phyloP scores from a whole-genome alignment of 257 asterid genomes.

The Plantago major region DNA sequence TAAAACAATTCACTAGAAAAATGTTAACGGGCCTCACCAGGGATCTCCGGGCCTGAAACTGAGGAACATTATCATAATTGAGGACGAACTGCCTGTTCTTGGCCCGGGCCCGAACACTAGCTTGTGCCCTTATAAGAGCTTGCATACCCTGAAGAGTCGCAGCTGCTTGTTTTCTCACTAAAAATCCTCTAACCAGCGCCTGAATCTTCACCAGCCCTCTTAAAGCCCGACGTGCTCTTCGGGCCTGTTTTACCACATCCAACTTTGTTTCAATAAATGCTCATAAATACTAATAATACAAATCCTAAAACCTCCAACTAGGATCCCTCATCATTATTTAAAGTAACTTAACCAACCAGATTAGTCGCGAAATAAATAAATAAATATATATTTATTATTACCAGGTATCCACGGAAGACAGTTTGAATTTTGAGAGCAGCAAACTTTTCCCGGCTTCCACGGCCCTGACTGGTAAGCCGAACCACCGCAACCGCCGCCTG shows the following conservation, averaged over 20 bases:
- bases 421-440: slow-evolving; percentile 70
- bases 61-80: slow-evolving; percentile 23
- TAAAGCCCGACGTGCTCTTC: slow-evolving; percentile 76
- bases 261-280: not conserved
- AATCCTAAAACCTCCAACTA: too few species aligned
- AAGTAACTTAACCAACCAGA: too few species aligned
- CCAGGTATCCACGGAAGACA: slow-evolving; percentile 72
- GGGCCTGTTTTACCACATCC: slow-evolving; percentile 42
- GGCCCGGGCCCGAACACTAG: slow-evolving; percentile 79
- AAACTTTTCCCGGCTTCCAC: slow-evolving; percentile 41
- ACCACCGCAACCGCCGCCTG: slow-evolving; percentile 82
- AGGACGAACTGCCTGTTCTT: slow-evolving; percentile 26
- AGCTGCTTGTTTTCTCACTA: slow-evolving; percentile 70
- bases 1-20: not conserved
- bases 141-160: slow-evolving; percentile 77
- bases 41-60: slow-evolving; percentile 34
- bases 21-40: slow-evolving; percentile 24
- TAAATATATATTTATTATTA: slow-evolving; percentile 16
- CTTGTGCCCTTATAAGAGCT: slow-evolving; percentile 80
- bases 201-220: slow-evolving; percentile 81
- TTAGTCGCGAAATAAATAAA: too few species aligned
- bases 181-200: slow-evolving; percentile 67
- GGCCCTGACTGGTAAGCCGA: slow-evolving; percentile 64
- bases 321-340: too few species aligned
- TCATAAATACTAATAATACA: not conserved